phyloP scores from a whole-genome alignment of 306 rosid genomes.

The Inga oerstediana region DNA sequence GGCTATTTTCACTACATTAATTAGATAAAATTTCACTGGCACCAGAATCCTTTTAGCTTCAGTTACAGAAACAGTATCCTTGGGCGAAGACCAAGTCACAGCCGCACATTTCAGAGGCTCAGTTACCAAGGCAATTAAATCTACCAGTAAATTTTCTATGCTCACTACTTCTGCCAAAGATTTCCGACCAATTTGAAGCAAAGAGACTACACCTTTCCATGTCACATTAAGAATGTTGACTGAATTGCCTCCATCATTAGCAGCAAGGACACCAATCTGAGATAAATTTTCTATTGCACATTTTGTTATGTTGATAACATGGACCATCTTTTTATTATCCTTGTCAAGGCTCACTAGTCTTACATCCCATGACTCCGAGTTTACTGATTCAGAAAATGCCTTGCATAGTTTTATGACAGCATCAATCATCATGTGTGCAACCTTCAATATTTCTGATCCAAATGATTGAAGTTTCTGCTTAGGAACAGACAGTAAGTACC shows the following conservation, averaged over 20 bases:
- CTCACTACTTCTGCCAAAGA: conserved; percentile 49
- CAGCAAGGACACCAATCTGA: conserved; percentile 81
- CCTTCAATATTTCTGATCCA: conserved; percentile 66
- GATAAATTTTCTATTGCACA: conserved; percentile 63
- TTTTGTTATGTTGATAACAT: conserved; percentile 60
- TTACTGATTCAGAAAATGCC: conserved; percentile 49
- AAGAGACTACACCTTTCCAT: conserved; percentile 91
- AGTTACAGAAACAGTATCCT: conserved; percentile 59
- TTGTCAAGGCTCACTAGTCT: conserved; percentile 40
- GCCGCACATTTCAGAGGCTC: conserved; percentile 75
- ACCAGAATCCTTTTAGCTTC: conserved; percentile 84
- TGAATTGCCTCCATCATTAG: conserved; percentile 79
- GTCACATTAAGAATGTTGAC: conserved; percentile 78
- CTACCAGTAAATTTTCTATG: conserved; percentile 53
- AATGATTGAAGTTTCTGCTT: conserved; percentile 63
- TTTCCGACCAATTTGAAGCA: conserved; percentile 79
- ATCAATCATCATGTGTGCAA: conserved; percentile 56
- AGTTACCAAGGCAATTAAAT: conserved; percentile 61
- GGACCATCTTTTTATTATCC: conserved; percentile 36
- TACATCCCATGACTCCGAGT: conserved; percentile 50
- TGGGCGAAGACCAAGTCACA: conserved; percentile 59
- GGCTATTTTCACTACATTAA: conserved; percentile 77
- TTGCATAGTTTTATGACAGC: conserved; percentile 66
- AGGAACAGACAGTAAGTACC: conserved; percentile 17
- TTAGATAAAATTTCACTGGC: conserved; percentile 86